Percentiles rank a stretch among this genome's conserved stretches.
Conservation (phyloP, 2,329 filamentous ascomycete species). For the Alternaria consortialis region DNA sequence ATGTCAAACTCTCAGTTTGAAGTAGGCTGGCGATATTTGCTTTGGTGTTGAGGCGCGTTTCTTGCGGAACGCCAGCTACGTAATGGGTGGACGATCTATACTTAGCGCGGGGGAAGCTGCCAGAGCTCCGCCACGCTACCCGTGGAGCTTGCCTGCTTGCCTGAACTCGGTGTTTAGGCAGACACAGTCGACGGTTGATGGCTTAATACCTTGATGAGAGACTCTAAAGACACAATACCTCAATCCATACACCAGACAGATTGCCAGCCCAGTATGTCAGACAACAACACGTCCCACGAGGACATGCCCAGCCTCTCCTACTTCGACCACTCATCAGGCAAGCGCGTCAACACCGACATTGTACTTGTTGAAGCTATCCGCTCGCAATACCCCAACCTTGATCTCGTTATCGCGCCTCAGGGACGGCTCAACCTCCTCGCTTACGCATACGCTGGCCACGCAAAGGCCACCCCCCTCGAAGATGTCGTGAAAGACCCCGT, state of each 20-base stretch:
- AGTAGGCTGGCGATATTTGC: not conserved
- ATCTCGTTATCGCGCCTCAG: slow-evolving; percentile 53
- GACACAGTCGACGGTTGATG: not conserved
- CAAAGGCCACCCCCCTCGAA: slow-evolving; percentile 53
- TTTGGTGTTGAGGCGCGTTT: slow-evolving; percentile 13
- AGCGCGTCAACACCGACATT: slow-evolving; percentile 55
- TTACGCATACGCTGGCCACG: slow-evolving; percentile 55
- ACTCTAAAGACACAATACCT: slow-evolving; percentile 2
- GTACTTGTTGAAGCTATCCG: slow-evolving; percentile 57
- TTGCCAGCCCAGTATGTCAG: slow-evolving; percentile 25
- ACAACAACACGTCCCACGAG: slow-evolving; percentile 28
- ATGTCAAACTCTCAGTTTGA: not conserved
- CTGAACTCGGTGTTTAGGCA: slow-evolving; percentile 13
- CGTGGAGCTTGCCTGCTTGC: slow-evolving; percentile 1
- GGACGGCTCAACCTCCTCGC: slow-evolving; percentile 50
- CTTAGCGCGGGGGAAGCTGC: slow-evolving; percentile 7
- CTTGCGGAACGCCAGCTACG: slow-evolving; percentile 5
- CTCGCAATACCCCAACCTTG: slow-evolving; percentile 56
- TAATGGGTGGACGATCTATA: slow-evolving; percentile 5
- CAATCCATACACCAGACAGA: slow-evolving; percentile 25
- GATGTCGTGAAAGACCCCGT: slow-evolving; percentile 51
- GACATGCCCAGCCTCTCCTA: slow-evolving; percentile 53
- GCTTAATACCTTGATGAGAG: slow-evolving; percentile 15
- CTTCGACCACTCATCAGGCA: slow-evolving; percentile 56
- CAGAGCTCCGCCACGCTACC: slow-evolving; percentile 1